A percentile compares a stretch with the other conserved stretches of the same genome.
Evolutionary conservation across 352 stramenopile genomes (phyloP).

Genomic region (Plasmopara viticola): DNA sequence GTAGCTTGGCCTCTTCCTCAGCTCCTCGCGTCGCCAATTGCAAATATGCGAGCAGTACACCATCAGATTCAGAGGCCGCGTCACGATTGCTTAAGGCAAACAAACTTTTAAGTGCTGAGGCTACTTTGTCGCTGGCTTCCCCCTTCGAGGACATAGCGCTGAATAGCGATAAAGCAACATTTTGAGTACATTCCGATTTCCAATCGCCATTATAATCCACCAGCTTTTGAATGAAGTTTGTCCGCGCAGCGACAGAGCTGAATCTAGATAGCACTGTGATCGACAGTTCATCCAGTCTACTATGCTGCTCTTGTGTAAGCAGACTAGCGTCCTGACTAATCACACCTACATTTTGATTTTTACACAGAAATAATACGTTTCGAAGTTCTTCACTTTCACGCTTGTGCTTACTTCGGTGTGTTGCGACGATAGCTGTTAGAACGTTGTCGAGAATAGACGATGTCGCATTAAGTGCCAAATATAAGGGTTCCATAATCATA

Average conservation of each 20-base stretch:
- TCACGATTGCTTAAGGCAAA: constrained; percentile 20
- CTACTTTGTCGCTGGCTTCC: constrained; percentile 11
- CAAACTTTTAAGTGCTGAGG: constrained; percentile 14
- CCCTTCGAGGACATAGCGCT: constrained; percentile 6
- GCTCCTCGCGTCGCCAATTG: constrained; percentile 14
- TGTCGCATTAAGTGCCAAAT: constrained; percentile 29
- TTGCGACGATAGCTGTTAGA: constrained; percentile 12
- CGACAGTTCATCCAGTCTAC: constrained; percentile 23
- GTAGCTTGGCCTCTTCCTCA: constrained; percentile 11
- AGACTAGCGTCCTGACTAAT: constrained; percentile 7
- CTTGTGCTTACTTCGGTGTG: constrained; percentile 7
- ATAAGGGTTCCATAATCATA: constrained; percentile 43
- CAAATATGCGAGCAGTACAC: constrained; percentile 25
- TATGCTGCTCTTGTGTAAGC: constrained; percentile 26
- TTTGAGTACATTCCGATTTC: constrained; percentile 20
- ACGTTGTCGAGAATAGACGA: constrained; percentile 22
- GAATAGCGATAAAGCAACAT: constrained; percentile 23
- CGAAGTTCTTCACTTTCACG: constrained; percentile 20
- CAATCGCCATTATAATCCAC: constrained; percentile 19
- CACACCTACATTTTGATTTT: constrained; percentile 14
- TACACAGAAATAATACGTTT: constrained; percentile 35
- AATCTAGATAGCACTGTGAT: constrained; percentile 19
- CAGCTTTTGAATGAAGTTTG: constrained; percentile 13
- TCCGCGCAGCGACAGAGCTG: constrained; percentile 12
- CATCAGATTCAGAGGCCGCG: constrained; percentile 1